Evolutionary conservation across 1,284 basidiomycete species (phyloP).

Genomic region (Malassezia globosa): DNA sequence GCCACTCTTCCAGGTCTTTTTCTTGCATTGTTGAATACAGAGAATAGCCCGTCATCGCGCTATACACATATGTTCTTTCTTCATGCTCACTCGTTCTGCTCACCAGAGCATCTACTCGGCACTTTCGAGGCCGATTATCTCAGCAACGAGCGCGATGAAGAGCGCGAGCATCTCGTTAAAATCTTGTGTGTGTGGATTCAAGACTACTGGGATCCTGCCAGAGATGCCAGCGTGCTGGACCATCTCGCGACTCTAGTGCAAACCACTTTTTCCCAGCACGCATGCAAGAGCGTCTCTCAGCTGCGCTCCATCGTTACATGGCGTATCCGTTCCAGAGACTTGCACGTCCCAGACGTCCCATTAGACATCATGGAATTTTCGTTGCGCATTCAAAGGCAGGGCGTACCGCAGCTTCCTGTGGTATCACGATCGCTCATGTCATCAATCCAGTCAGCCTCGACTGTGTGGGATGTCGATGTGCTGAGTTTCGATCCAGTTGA

Average conservation of each 20-base stretch:
- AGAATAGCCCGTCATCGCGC: not conserved
- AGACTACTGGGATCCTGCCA: not conserved
- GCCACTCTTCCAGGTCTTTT: not conserved
- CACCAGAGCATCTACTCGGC: not conserved
- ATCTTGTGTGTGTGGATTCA: not conserved
- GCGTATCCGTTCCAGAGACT: not conserved
- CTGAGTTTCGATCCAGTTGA: conserved; percentile 71
- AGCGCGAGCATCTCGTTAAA: not conserved
- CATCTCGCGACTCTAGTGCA: not conserved
- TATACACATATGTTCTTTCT: not conserved
- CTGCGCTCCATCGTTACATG: not conserved
- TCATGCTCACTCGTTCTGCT: not conserved
- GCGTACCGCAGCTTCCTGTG: conserved; percentile 52
- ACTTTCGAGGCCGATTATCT: not conserved
- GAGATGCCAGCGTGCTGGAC: not conserved
- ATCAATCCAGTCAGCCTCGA: conserved; percentile 50
- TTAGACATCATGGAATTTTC: not conserved
- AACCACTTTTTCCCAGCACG: not conserved
- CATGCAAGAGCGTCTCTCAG: not conserved
- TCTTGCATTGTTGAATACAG: not conserved
- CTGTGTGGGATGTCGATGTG: conserved; percentile 46
- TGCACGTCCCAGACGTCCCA: conserved; percentile 6
- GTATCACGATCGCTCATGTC: conserved; percentile 68
- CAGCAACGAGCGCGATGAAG: not conserved
- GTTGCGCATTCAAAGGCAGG: not conserved